These are phyloP conservation scores for Golubevia pallescens DNA, from an alignment of 1,284 basidiomycete species.

Conservation along the genomic window DNA sequence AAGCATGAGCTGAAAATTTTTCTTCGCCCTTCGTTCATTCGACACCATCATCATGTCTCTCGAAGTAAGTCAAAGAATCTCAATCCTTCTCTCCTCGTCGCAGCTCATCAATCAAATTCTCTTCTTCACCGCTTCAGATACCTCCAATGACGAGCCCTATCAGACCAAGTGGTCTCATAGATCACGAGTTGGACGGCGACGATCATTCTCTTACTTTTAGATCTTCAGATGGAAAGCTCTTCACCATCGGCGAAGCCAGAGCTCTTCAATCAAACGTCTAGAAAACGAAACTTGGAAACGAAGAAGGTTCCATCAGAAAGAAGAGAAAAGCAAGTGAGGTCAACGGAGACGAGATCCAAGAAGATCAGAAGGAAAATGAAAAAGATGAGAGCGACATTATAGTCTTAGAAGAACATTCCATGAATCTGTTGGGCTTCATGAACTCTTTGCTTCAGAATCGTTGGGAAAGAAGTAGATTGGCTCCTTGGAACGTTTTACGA, in stretches of 20 bases:
- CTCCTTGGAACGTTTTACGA: neutral
- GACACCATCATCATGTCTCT: too few species aligned
- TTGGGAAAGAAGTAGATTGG: neutral
- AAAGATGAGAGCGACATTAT: neutral
- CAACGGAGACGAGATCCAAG: neutral
- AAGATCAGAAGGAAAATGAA: slow-evolving; percentile 1
- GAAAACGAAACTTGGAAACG: neutral
- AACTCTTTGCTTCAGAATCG: neutral
- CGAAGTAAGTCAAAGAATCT: too few species aligned
- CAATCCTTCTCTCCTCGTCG: too few species aligned
- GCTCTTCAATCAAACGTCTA: neutral
- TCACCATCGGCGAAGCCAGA: neutral
- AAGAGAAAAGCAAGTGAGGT: slow-evolving; percentile 1
- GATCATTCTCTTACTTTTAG: neutral
- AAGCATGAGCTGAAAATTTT: too few species aligned
- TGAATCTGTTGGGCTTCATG: neutral
- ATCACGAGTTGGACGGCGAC: neutral
- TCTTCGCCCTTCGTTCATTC: too few species aligned
- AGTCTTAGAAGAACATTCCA: neutral
- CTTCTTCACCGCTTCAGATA: neutral
- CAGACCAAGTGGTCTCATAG: neutral
- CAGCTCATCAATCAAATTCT: neutral
- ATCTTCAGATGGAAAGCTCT: neutral
- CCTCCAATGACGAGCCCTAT: neutral
- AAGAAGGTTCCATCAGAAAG: neutral